Conservation (phyloP, 129 eudicot species). For the Flaveria trinervia region DNA sequence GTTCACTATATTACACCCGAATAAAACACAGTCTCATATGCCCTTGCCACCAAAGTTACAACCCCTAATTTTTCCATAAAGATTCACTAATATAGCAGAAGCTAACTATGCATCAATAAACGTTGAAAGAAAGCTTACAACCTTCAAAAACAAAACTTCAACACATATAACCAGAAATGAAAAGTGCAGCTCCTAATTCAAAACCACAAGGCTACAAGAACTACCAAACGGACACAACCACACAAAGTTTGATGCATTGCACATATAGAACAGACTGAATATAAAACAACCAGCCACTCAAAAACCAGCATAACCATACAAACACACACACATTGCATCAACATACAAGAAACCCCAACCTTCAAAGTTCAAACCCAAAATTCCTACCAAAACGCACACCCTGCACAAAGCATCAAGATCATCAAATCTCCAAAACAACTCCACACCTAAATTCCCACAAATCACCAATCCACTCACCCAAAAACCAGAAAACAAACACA, state of each 20-base stretch:
- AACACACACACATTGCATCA: conserved; percentile 20
- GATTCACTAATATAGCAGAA: not conserved
- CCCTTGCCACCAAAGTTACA: conserved; percentile 19
- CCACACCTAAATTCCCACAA: conserved; percentile 20
- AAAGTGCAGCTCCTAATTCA: conserved; percentile 10
- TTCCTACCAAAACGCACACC: conserved; percentile 26
- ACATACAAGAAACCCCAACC: not conserved
- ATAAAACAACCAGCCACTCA: conserved; percentile 5
- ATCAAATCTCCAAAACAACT: conserved; percentile 29
- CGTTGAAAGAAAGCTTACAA: not conserved
- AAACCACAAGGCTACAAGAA: conserved; percentile 1
- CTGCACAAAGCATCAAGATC: conserved; percentile 17
- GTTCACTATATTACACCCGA: not conserved
- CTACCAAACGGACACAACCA: not conserved
- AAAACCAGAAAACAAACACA: conserved; percentile 3
- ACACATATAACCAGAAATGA: not conserved
- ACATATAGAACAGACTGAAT: not conserved
- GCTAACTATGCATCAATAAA: conserved; percentile 15
- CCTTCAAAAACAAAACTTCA: conserved; percentile 19
- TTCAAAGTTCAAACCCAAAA: conserved; percentile 16
- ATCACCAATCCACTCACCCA: conserved; percentile 24
- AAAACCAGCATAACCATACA: not conserved
- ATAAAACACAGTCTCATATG: conserved; percentile 4
- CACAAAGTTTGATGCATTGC: not conserved
- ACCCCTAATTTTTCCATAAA: conserved; percentile 9